Conservation (phyloP, 2,329 filamentous ascomycete genomes). For the Metarhizium anisopliae region DNA sequence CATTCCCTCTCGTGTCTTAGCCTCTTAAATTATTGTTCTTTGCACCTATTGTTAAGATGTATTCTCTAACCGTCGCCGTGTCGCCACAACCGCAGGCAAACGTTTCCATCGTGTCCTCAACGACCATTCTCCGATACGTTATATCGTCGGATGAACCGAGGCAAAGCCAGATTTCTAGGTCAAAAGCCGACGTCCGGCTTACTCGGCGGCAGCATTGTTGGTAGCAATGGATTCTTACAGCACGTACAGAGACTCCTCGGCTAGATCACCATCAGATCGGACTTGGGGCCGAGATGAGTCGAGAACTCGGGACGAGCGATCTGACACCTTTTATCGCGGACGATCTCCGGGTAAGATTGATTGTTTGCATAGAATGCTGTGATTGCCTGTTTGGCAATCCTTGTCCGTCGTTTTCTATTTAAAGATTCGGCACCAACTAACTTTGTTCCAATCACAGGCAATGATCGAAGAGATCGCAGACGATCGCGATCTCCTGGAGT, state of each 20-base stretch:
- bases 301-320: slow-evolving; percentile 41
- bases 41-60: slow-evolving; percentile 28
- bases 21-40: slow-evolving; percentile 13
- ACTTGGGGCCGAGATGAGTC: slow-evolving; percentile 46
- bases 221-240: slow-evolving; percentile 44
- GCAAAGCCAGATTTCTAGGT: not conserved
- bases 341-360: slow-evolving; percentile 59
- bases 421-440: not conserved
- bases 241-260: slow-evolving; percentile 42
- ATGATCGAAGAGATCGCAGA: slow-evolving; percentile 52
- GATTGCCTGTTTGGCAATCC: not conserved
- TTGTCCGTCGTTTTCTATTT: not conserved
- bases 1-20: slow-evolving; percentile 15
- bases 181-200: not conserved
- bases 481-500: slow-evolving; percentile 64
- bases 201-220: not conserved
- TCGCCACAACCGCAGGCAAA: slow-evolving; percentile 39
- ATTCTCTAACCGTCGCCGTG: slow-evolving; percentile 48
- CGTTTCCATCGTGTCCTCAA: slow-evolving; percentile 12
- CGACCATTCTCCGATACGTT: not conserved
- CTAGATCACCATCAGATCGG: slow-evolving; percentile 45
- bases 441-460: slow-evolving; percentile 27
- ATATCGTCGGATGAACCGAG: slow-evolving; percentile 5
- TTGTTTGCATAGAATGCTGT: not conserved
- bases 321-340: slow-evolving; percentile 54